Evolutionary conservation across 129 eudicot species (phyloP), one percentile per base, ranked within the genome.

Genomic region (Tanacetum coccineum): DNA sequence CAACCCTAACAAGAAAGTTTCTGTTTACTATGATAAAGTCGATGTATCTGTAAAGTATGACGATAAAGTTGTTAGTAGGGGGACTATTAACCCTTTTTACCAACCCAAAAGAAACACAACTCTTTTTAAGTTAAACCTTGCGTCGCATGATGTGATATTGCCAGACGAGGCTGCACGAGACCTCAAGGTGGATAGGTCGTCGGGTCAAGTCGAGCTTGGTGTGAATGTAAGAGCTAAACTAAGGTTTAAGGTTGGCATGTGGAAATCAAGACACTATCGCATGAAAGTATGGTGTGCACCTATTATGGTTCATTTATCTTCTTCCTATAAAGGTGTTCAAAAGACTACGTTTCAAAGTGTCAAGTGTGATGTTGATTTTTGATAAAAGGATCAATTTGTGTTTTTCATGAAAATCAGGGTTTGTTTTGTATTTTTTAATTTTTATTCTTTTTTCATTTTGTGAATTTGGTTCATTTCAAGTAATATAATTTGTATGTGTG

Each of bases 61-160:
- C 19, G 91, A 77, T 9, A 78, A 80, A 25, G 69, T 36, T 21
- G 39, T 91, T 39, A 83, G 95, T 0, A 69, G 59, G n/a, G 81
- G 79, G 18, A 58, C 59, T 13, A 68, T 85, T 13, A 74, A 80
- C 4, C 95, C 96, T 0, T 91, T 85, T 49, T 66, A 81, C 69
- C 98, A 91, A 59, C 88, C 82, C 13, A 80, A 69, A 74, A 60
- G 84, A 65, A 85, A 83, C n/a, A 94, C 82, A 70, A 91, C 98
- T 0, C 79, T 68, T 13, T 42, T 91, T 66, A 79, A 59, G 64
- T 10, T 85, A 71, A 59, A 80, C 11, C 74, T 85, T 60, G 75
- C 57, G 20, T 81, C 91, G 3, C 79, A 77, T 45, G 78, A 88
- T 15, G 91, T 75, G 52, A 28, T 69, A 4, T 45, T 91, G 40